Conservation (phyloP, 2,329 filamentous ascomycete genomes). For the Cladophialophora psammophila region DNA sequence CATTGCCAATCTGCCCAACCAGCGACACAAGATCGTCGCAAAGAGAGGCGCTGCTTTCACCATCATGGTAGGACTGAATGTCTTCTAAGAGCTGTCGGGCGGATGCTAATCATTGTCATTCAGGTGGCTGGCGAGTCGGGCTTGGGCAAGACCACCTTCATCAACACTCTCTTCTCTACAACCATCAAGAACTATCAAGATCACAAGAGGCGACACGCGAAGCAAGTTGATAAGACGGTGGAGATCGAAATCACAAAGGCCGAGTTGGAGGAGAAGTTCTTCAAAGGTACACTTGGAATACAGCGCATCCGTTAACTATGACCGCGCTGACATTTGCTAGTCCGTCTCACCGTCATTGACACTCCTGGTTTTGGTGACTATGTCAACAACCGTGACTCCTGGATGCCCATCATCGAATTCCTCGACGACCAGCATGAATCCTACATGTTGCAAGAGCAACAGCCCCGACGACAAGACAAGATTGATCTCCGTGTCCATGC, state of each 20-base stretch:
- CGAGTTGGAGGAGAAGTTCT: conserved; percentile 99
- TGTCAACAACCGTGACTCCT: conserved; percentile 99
- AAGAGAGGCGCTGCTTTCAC: conserved; percentile 96
- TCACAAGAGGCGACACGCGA: conserved; percentile 98
- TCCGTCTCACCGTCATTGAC: conserved; percentile 97
- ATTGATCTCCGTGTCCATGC: conserved; percentile 98
- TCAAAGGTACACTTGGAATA: conserved; percentile 78
- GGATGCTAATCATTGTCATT: conserved; percentile 26
- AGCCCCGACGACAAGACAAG: conserved; percentile 96
- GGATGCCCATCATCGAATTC: conserved; percentile 99
- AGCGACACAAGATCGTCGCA: conserved; percentile 76
- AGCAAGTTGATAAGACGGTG: conserved; percentile 99
- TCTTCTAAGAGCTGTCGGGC: not conserved
- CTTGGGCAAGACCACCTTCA: conserved; percentile 99
- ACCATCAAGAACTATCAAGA: conserved; percentile 99
- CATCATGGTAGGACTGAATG: conserved; percentile 78
- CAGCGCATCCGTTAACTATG: conserved; percentile 20
- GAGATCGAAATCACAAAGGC: conserved; percentile 99
- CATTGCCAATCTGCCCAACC: conserved; percentile 77
- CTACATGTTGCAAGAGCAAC: conserved; percentile 99
- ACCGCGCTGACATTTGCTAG: conserved; percentile 56
- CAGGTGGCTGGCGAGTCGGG: conserved; percentile 98
- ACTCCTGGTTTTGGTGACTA: conserved; percentile 99
- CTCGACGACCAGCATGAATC: conserved; percentile 99
- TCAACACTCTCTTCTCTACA: conserved; percentile 99